Percentiles rank a stretch among this genome's conserved stretches.
Conservation (phyloP, 148 eudicot species). For the Vaccinium vitisidaea region DNA sequence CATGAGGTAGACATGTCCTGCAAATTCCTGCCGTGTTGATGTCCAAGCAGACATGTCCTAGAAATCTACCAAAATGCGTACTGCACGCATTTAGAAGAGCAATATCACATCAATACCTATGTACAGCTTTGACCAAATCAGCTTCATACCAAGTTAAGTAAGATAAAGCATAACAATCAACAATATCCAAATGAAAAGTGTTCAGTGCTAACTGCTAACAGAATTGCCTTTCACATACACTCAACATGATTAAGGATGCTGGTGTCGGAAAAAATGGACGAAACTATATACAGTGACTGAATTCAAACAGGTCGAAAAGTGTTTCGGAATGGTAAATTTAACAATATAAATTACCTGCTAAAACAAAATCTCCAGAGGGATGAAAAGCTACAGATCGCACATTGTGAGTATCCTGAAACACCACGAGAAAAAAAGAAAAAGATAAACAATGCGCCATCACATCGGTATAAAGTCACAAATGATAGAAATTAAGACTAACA, state of each 20-base stretch:
- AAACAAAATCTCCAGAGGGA: constrained; percentile 82
- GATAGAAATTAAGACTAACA: background rate
- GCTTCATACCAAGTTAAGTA: background rate
- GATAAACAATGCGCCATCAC: background rate
- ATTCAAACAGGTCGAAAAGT: background rate
- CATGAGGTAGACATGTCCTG: no score
- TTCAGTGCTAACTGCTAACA: background rate
- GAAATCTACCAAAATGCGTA: background rate
- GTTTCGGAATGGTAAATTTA: background rate
- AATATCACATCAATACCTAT: background rate
- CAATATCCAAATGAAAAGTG: background rate
- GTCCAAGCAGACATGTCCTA: background rate
- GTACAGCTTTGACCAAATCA: background rate
- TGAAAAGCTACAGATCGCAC: constrained; percentile 86
- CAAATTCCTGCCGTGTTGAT: background rate
- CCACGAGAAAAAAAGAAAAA: background rate
- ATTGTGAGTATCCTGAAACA: constrained; percentile 81
- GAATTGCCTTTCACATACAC: background rate
- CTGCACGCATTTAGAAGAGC: background rate
- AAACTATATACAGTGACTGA: background rate
- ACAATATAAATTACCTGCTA: constrained; percentile 63
- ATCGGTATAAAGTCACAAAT: constrained; percentile 4
- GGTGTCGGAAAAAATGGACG: background rate
- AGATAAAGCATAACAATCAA: background rate
- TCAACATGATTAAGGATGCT: background rate